Base-by-base conservation (phyloP, 2,329 filamentous ascomycete genomes). In the Aspergillus sp. region DNA sequence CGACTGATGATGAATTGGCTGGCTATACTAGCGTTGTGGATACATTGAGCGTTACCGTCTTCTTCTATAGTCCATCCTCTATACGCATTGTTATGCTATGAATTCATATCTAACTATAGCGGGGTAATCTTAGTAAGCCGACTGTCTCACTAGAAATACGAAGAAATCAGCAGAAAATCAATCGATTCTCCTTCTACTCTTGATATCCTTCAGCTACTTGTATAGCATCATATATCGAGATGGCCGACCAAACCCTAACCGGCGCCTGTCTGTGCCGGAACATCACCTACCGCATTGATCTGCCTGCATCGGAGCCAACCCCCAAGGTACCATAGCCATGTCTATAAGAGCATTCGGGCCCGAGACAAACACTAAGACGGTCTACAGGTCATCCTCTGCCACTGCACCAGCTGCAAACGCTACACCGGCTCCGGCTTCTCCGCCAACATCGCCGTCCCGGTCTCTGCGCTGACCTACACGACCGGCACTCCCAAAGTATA, bases 371-470 rank as follows among this genome's bases (percentile, higher is more conserved):
- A n/a, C 44, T 22, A 22, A 7, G 22, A 22, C n/a, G n/a, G n/a
- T n/a, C n/a, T 30, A 16, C 17, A 64, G 60, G 16, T 64, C 16
- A 43, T 57, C 33, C 44, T 60, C 50, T 64, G 63, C 51, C 61
- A 65, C 56, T 65, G 62, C 53, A 57, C 35, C 38, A 58, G 41
- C 50, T 65, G 62, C 56, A 65, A 65, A 35, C 60, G 59, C 19
- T 61, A 65, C 52, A 62, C 62, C 2, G 61, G 62, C 49, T 54
- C 57, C 13, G 50, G 50, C 38, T 65, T 65, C 53, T 65, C 62
- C 4, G 45, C 60, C 38, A 65, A 64, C 50, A 51, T 65, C 24
- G 47, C 60, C 43, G 40, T 65, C 26, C 54, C 60, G 0, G 36
- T 50, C 16, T 40, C 54, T 3, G 32, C 26, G 3, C 42, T 64